Conservation (phyloP, 2,329 filamentous ascomycete species). For the Colletotrichum australisinense region DNA sequence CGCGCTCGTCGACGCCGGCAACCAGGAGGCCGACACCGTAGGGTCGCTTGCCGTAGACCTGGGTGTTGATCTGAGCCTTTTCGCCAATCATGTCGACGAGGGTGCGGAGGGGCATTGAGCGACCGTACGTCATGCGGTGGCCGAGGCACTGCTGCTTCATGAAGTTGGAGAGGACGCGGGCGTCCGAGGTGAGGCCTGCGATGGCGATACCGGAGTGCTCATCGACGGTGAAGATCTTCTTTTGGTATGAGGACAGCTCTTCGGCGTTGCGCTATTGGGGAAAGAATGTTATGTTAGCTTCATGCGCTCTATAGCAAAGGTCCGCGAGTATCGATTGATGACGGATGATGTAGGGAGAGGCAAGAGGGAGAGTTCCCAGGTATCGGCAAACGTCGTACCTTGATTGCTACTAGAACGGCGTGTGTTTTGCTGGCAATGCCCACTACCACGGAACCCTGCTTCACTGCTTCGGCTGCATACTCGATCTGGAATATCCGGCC, state of each 20-base stretch:
- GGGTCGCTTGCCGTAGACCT: slow-evolving; percentile 95
- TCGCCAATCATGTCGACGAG: slow-evolving; percentile 94
- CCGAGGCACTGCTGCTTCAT: slow-evolving; percentile 99
- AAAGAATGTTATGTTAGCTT: background rate
- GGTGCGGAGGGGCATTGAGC: slow-evolving; percentile 88
- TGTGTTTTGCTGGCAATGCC: slow-evolving; percentile 98
- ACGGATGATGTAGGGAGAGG: background rate
- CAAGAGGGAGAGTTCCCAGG: background rate
- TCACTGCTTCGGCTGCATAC: slow-evolving; percentile 98
- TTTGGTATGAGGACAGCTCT: slow-evolving; percentile 99
- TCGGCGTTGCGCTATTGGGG: slow-evolving; percentile 89
- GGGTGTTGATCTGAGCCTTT: slow-evolving; percentile 97
- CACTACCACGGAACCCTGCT: slow-evolving; percentile 98
- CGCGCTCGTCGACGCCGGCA: slow-evolving; percentile 92
- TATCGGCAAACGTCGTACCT: slow-evolving; percentile 68
- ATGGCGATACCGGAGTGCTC: slow-evolving; percentile 96
- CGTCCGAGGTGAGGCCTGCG: slow-evolving; percentile 95
- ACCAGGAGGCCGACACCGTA: slow-evolving; percentile 96
- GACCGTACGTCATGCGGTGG: slow-evolving; percentile 95
- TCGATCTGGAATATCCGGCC: slow-evolving; percentile 99
- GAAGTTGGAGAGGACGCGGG: slow-evolving; percentile 99
- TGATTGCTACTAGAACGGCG: slow-evolving; percentile 93
- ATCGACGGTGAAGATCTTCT: slow-evolving; percentile 98
- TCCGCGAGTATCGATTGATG: background rate
- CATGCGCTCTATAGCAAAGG: background rate